A percentile compares a stretch with the other conserved stretches of the same genome.
Conservation (phyloP, 352 stramenopile genomes). For the Phytopythium ostracodes region DNA sequence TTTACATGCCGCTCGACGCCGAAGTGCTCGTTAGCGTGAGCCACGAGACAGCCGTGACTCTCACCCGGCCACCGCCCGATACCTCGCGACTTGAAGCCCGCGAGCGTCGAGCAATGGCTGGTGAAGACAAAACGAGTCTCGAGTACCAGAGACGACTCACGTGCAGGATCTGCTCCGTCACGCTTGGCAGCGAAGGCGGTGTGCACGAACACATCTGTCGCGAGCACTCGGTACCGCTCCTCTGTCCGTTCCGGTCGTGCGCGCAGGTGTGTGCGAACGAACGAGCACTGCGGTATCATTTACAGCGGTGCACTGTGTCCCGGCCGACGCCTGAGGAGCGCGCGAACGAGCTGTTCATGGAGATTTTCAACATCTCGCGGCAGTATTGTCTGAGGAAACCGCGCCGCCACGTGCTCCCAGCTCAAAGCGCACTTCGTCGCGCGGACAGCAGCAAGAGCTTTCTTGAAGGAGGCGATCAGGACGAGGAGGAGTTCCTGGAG, state of each 20-base stretch:
- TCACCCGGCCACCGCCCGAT: conserved; percentile 35
- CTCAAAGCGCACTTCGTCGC: conserved; percentile 10
- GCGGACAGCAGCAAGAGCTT: conserved; percentile 15
- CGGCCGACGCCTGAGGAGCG: conserved; percentile 52
- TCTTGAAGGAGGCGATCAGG: conserved; percentile 16
- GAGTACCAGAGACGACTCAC: conserved; percentile 33
- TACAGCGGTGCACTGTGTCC: conserved; percentile 61
- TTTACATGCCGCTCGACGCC: conserved; percentile 45
- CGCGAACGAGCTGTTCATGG: conserved; percentile 59
- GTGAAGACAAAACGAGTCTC: conserved; percentile 28
- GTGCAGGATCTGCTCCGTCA: conserved; percentile 44
- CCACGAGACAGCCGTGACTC: conserved; percentile 37
- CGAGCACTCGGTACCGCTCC: conserved; percentile 48
- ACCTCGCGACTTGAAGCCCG: conserved; percentile 32
- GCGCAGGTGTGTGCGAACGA: conserved; percentile 66
- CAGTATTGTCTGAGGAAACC: conserved; percentile 78
- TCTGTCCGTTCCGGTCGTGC: conserved; percentile 75
- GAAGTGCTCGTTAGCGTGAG: conserved; percentile 55
- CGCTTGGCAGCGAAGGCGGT: conserved; percentile 7
- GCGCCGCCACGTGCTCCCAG: conserved; percentile 35
- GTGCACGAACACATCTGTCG: conserved; percentile 65
- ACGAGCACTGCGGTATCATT: conserved; percentile 65
- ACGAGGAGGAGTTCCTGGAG: conserved; percentile 68
- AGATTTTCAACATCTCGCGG: conserved; percentile 65
- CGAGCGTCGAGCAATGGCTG: conserved; percentile 33